Percentiles rank a stretch among this genome's conserved stretches.
These are phyloP conservation scores for Scedosporium apiospermum DNA, from an alignment of 2,329 filamentous ascomycete species.

Conservation along the genomic window DNA sequence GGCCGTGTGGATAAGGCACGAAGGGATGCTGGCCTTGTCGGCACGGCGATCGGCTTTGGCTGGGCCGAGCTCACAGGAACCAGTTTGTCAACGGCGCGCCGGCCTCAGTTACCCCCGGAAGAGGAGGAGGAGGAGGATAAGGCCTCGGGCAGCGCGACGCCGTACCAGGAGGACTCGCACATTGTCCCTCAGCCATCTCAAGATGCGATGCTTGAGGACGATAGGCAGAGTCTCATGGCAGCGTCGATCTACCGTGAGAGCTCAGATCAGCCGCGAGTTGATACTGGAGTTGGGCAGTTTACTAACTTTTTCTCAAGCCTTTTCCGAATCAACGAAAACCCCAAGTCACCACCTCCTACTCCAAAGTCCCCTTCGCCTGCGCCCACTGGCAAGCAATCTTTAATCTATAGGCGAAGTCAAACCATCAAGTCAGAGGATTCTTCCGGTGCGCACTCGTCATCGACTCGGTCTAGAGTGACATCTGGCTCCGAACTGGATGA, in stretches of 20 bases:
- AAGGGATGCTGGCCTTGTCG: constrained; percentile 82
- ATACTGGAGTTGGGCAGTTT: not conserved
- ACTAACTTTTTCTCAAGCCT: constrained; percentile 41
- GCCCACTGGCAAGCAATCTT: constrained; percentile 46
- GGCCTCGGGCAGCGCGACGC: constrained; percentile 20
- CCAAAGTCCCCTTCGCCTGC: constrained; percentile 25
- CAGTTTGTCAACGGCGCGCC: constrained; percentile 41
- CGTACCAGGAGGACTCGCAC: constrained; percentile 27
- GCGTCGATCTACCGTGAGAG: constrained; percentile 24
- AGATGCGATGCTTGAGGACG: constrained; percentile 59
- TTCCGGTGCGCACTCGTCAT: constrained; percentile 19
- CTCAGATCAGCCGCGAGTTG: constrained; percentile 3
- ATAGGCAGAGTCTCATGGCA: constrained; percentile 46
- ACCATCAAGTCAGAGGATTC: constrained; percentile 46
- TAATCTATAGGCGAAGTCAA: constrained; percentile 70
- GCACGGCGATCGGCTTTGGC: constrained; percentile 86
- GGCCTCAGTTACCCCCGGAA: constrained; percentile 31
- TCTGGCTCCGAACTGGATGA: constrained; percentile 38
- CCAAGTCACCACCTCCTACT: constrained; percentile 30
- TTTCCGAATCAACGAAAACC: constrained; percentile 51
- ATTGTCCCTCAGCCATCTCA: constrained; percentile 63
- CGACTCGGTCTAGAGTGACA: constrained; percentile 32
- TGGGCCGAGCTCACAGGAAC: constrained; percentile 83
- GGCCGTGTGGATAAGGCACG: constrained; percentile 90
- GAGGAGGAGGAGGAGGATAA: constrained; percentile 20